phyloP scores from a whole-genome alignment of 306 rosid species.

The Vachellia collinsii region DNA sequence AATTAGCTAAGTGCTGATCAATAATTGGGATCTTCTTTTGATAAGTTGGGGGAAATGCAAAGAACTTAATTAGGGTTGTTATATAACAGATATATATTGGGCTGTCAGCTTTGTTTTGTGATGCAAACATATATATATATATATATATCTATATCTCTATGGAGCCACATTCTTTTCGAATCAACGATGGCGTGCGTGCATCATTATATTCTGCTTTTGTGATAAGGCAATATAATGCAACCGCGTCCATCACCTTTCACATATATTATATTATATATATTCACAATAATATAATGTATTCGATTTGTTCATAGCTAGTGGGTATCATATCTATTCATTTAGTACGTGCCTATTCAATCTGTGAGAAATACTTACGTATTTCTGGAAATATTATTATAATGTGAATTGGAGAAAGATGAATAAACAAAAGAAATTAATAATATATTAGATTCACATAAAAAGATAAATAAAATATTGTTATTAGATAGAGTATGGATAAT shows the following conservation, averaged over 20 bases:
- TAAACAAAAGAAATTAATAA: no score
- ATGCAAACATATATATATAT: not conserved
- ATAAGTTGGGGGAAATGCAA: not conserved
- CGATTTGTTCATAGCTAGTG: not conserved
- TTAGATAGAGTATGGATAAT: no score
- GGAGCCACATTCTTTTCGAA: conserved; percentile 13
- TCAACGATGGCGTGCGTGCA: conserved; percentile 9
- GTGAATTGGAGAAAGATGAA: no score
- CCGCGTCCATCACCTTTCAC: not conserved
- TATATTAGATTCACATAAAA: no score
- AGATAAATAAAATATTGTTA: no score
- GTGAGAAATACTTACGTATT: no score
- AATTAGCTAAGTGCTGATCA: not conserved
- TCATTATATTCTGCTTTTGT: conserved; percentile 1
- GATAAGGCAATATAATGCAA: conserved; percentile 10
- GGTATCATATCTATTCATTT: not conserved
- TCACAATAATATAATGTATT: not conserved
- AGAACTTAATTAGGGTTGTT: conserved; percentile 9
- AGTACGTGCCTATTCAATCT: not conserved
- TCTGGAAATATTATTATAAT: no score
- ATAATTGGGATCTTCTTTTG: conserved; percentile 11
- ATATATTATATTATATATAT: not conserved
- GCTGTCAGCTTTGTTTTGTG: conserved; percentile 41
- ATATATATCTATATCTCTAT: not conserved
- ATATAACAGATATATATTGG: not conserved